These are phyloP conservation scores for Neurospora sublineolata DNA, from an alignment of 495 filamentous ascomycete genomes.

Conservation along the genomic window DNA sequence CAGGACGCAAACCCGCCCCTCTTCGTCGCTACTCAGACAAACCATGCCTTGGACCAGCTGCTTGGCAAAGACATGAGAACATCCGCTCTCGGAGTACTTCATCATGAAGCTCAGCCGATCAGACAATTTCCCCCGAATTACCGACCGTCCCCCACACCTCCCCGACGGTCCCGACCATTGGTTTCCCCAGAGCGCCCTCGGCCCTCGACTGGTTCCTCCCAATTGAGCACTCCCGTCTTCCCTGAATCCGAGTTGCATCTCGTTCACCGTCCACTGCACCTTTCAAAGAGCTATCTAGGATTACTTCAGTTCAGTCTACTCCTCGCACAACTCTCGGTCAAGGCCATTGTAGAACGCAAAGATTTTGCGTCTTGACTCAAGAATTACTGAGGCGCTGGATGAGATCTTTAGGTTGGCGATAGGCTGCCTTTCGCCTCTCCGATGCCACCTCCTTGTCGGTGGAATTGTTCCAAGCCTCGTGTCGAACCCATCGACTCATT, in stretches of 20 bases:
- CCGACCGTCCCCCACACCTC: not conserved
- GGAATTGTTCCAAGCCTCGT: not conserved
- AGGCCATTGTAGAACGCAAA: constrained; percentile 51
- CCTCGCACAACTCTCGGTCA: too few relatives aligned
- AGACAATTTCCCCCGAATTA: not conserved
- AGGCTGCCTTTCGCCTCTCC: not conserved
- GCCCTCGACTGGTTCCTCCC: not conserved
- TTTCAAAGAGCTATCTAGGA: too few relatives aligned
- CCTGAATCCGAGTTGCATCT: too few relatives aligned
- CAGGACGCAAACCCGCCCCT: constrained; percentile 33
- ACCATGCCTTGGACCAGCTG: constrained; percentile 85
- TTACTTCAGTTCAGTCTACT: too few relatives aligned
- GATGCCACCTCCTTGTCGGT: not conserved
- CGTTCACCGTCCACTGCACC: too few relatives aligned
- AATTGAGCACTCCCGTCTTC: not conserved
- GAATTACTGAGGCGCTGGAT: constrained; percentile 24
- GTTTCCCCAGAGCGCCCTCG: not conserved
- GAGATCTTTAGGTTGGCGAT: not conserved
- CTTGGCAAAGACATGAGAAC: constrained; percentile 3
- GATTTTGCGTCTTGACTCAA: constrained; percentile 69
- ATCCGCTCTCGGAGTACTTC: not conserved
- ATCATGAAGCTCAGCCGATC: not conserved
- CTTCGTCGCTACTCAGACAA: constrained; percentile 74
- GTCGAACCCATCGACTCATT: not conserved
- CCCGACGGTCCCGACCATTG: constrained; percentile 18